Evolutionary conservation across 495 filamentous ascomycete genomes (phyloP).

Genomic region (Annulohypoxylon bovei): DNA sequence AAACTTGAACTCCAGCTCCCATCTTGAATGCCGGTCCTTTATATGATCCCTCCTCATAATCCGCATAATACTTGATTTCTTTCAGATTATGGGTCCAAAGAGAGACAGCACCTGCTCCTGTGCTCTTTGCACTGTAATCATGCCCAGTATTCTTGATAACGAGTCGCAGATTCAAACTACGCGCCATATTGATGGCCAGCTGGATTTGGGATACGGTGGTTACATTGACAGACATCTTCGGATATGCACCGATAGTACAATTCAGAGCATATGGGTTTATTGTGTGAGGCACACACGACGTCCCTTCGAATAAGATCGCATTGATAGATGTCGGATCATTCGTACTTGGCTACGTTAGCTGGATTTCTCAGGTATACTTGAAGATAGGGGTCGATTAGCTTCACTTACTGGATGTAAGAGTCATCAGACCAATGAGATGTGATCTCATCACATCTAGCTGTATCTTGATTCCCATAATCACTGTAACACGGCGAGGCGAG

Average conservation of each 20-base stretch:
- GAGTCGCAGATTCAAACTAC: slow-evolving; percentile 65
- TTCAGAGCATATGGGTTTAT: slow-evolving; percentile 57
- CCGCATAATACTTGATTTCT: slow-evolving; percentile 52
- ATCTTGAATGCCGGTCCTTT: slow-evolving; percentile 60
- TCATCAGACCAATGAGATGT: slow-evolving; percentile 47
- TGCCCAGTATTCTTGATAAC: slow-evolving; percentile 79
- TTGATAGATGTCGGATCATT: slow-evolving; percentile 59
- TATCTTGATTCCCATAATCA: slow-evolving; percentile 59
- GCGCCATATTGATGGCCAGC: slow-evolving; percentile 70
- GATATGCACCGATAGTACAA: slow-evolving; percentile 69
- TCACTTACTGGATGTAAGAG: slow-evolving; percentile 43
- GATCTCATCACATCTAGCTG: slow-evolving; percentile 53
- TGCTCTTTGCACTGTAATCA: slow-evolving; percentile 65
- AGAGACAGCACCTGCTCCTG: slow-evolving; percentile 58
- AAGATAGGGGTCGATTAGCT: not conserved
- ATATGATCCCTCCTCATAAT: slow-evolving; percentile 54
- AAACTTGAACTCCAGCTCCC: slow-evolving; percentile 58
- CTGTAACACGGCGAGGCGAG: slow-evolving; percentile 64
- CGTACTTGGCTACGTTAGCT: slow-evolving; percentile 40
- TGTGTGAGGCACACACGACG: slow-evolving; percentile 56
- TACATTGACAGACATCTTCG: slow-evolving; percentile 67
- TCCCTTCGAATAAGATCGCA: slow-evolving; percentile 61
- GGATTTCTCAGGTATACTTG: not conserved
- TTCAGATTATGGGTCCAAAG: slow-evolving; percentile 74
- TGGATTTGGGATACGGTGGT: slow-evolving; percentile 66